A percentile compares a stretch with the other conserved stretches of the same genome.
These are phyloP conservation scores for Hymenoscyphus repandus DNA, from an alignment of 2,329 filamentous ascomycete species.

Conservation along the genomic window DNA sequence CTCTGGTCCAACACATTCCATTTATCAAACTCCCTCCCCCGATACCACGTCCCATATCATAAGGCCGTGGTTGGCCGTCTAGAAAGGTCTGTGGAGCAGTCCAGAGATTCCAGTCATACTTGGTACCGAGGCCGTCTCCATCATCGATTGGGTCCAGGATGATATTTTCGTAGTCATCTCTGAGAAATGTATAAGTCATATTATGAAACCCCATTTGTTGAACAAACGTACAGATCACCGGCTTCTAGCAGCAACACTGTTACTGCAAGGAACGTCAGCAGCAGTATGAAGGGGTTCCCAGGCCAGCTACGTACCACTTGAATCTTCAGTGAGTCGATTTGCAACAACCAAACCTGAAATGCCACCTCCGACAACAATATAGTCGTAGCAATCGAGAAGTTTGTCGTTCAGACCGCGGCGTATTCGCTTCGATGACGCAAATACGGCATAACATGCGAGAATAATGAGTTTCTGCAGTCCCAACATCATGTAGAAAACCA, in stretches of 20 bases:
- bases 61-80: constrained; percentile 20
- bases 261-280: constrained; percentile 14
- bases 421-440: too few relatives aligned
- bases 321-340: constrained; percentile 37
- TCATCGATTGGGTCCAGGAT: constrained; percentile 23
- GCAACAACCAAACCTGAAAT: constrained; percentile 41
- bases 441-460: too few relatives aligned
- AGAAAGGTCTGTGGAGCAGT: constrained; percentile 34
- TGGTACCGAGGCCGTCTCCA: constrained; percentile 30
- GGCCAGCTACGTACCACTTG: constrained; percentile 9
- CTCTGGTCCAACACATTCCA: constrained; percentile 32
- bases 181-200: constrained; percentile 8
- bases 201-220: too few relatives aligned
- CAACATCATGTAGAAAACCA: too few relatives aligned
- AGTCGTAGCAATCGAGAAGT: constrained; percentile 32
- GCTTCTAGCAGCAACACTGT: constrained; percentile 25
- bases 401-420: constrained; percentile 18
- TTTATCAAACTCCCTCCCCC: constrained; percentile 39
- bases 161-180: constrained; percentile 23
- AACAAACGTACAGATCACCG: constrained; percentile 22
- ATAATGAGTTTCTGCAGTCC: too few relatives aligned
- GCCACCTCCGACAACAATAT: constrained; percentile 42
- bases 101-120: constrained; percentile 38
- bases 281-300: neutral
- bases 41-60: constrained; percentile 20